Evolutionary conservation across 306 rosid genomes (phyloP), one percentile per base, ranked within the genome.

Genomic region (Malus fusca): DNA sequence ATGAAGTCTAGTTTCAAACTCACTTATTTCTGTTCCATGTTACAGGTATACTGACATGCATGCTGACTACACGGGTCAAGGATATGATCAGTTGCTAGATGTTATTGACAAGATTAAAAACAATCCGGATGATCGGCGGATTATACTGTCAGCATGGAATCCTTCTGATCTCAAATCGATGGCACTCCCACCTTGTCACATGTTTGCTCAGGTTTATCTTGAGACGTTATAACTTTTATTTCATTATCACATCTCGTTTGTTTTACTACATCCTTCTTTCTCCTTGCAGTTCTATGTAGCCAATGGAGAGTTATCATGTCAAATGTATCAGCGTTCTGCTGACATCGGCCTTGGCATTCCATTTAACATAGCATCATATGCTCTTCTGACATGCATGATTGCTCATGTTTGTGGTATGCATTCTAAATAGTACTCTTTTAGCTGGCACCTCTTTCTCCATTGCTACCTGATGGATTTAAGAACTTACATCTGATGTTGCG

Each of bases 131-230:
- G 97, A 92, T 75, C 90, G 97, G 23, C 86, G 97, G 73, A 95
- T 95, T 71, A 84, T 95, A 75, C 92, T 95, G 76, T 90, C 97
- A 35, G 97, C 97, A 0, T 95, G 99, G 97, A 92, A 92, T 88
- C 97, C 97, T 62, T 75, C 92, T 40, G 99, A 95, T 88, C 96
- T 95, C 72, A 89, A 89, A 82, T 85, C 87, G 83, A 90, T 95
- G 99, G 97, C 97, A 65, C 97, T 95, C 73, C 99, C 97, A 44
- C 97, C 97, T 28, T 95, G 97, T 84, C 99, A 92, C 87, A 95
- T 92, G 97, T 90, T 89, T 85, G 89, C 92, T 4, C 99, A 95
- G 96, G 97, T 95, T 73, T 25, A 75, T 85, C 66, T 31, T 65
- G 69, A 64, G 48, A 42, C 13, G 62, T 70, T 60, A 10, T 25